Percentiles rank a stretch among this genome's conserved stretches.
phyloP scores from a whole-genome alignment of 495 filamentous ascomycete species.

The Aspergillus asperescens region DNA sequence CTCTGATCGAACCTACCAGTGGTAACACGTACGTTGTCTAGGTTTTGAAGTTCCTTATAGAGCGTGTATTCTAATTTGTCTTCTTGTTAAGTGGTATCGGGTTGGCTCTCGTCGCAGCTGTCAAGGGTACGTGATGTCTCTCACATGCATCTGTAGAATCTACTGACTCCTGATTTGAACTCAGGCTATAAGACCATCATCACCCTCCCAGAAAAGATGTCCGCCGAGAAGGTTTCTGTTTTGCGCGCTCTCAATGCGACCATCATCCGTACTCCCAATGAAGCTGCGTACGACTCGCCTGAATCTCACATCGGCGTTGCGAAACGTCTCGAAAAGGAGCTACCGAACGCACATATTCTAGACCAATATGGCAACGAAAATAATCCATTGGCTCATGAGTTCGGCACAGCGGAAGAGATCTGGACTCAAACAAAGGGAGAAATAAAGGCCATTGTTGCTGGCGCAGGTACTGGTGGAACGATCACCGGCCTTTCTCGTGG shows the following conservation, averaged over 20 bases:
- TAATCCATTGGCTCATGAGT: conserved; percentile 91
- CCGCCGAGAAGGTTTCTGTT: conserved; percentile 92
- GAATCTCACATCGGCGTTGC: conserved; percentile 98
- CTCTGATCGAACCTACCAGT: conserved; percentile 94
- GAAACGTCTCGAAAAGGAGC: conserved; percentile 81
- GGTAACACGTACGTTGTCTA: conserved; percentile 73
- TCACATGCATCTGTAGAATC: not conserved
- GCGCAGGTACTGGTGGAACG: conserved; percentile 92
- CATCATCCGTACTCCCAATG: conserved; percentile 95
- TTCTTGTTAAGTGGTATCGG: conserved; percentile 68
- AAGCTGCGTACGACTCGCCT: conserved; percentile 88
- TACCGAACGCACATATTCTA: conserved; percentile 93
- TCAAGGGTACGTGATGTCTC: conserved; percentile 59
- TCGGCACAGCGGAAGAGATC: conserved; percentile 93
- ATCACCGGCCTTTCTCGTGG: conserved; percentile 87
- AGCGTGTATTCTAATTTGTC: conserved; percentile 16
- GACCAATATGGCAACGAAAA: conserved; percentile 92
- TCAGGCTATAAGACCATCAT: conserved; percentile 92
- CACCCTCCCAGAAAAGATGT: conserved; percentile 99
- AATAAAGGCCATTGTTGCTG: conserved; percentile 81
- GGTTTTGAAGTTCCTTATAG: not conserved
- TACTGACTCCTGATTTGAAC: not conserved
- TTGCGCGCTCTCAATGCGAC: conserved; percentile 89
- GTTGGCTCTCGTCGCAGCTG: conserved; percentile 83
- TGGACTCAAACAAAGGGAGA: conserved; percentile 86